Percentiles rank a stretch among this genome's conserved stretches.
phyloP scores from a whole-genome alignment of 805 yeast genomes.

The Candida maris region DNA sequence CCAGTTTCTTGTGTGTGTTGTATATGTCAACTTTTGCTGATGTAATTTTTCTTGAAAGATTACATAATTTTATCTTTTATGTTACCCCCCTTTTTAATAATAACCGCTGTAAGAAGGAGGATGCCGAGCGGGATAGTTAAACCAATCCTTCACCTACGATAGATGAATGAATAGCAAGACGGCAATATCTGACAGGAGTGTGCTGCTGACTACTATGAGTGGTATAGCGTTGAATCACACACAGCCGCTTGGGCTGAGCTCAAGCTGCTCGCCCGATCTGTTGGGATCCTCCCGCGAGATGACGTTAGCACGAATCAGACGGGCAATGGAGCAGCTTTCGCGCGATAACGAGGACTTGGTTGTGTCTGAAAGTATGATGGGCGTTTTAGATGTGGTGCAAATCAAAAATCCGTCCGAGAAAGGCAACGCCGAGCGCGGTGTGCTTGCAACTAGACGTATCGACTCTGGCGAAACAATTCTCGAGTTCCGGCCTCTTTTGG shows the following conservation, averaged over 20 bases:
- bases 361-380: constrained; percentile 4
- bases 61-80: too few species aligned
- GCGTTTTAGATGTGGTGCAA: constrained; percentile 7
- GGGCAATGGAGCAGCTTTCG: constrained; percentile 7
- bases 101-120: too few species aligned
- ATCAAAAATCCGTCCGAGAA: constrained; percentile 11
- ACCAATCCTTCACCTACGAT: too few species aligned
- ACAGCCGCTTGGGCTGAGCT: neutral
- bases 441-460: neutral
- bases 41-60: too few species aligned
- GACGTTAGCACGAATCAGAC: constrained; percentile 6
- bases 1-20: too few species aligned
- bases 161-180: too few species aligned
- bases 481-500: constrained; percentile 9
- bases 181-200: too few species aligned
- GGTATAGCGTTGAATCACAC: constrained; percentile 1
- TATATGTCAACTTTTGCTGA: too few species aligned
- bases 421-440: constrained; percentile 11
- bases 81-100: too few species aligned
- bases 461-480: constrained; percentile 6
- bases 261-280: constrained; percentile 1
- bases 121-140: too few species aligned
- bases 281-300: too few species aligned
- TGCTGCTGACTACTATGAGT: too few species aligned
- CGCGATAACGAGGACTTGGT: neutral